A percentile compares a stretch with the other conserved stretches of the same genome.
phyloP scores from a whole-genome alignment of 495 filamentous ascomycete species.

The Hypoxylon fragiforme region DNA sequence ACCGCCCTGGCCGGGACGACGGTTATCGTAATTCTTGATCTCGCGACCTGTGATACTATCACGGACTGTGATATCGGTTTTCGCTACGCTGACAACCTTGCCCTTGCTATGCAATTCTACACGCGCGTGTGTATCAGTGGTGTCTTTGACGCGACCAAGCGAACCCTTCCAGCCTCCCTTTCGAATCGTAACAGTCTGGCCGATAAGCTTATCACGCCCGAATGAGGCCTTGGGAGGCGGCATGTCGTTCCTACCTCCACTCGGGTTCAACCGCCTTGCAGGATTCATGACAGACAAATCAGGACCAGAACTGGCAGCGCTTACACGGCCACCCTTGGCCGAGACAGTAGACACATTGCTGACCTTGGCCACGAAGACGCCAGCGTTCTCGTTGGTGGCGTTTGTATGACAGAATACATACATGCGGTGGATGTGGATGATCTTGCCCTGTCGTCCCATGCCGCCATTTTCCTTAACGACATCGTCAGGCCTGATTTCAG shows the following conservation, averaged over 20 bases:
- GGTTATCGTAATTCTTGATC: slow-evolving; percentile 65
- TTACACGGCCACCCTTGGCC: slow-evolving; percentile 80
- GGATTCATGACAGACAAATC: slow-evolving; percentile 95
- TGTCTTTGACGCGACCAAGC: slow-evolving; percentile 92
- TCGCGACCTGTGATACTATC: slow-evolving; percentile 78
- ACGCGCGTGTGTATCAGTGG: slow-evolving; percentile 78
- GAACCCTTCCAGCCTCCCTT: slow-evolving; percentile 89
- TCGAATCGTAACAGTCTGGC: slow-evolving; percentile 84
- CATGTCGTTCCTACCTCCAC: slow-evolving; percentile 59
- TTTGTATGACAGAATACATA: slow-evolving; percentile 86
- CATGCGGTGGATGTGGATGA: slow-evolving; percentile 88
- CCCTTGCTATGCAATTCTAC: slow-evolving; percentile 92
- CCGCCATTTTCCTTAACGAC: slow-evolving; percentile 88
- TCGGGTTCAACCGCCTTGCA: slow-evolving; percentile 67
- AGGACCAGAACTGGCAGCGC: slow-evolving; percentile 55
- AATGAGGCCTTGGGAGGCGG: slow-evolving; percentile 69
- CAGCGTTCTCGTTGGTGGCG: slow-evolving; percentile 82
- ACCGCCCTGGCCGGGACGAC: slow-evolving; percentile 60
- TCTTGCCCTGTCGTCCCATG: slow-evolving; percentile 80
- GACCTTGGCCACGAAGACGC: slow-evolving; percentile 85
- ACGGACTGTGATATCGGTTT: slow-evolving; percentile 75
- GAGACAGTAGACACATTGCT: slow-evolving; percentile 84
- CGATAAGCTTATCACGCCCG: slow-evolving; percentile 83
- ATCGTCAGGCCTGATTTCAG: slow-evolving; percentile 89
- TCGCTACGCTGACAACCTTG: slow-evolving; percentile 80